A percentile compares a stretch with the other conserved stretches of the same genome.
These are phyloP conservation scores for Penicillium olsonii DNA, from an alignment of 2,329 filamentous ascomycete genomes.

Conservation along the genomic window DNA sequence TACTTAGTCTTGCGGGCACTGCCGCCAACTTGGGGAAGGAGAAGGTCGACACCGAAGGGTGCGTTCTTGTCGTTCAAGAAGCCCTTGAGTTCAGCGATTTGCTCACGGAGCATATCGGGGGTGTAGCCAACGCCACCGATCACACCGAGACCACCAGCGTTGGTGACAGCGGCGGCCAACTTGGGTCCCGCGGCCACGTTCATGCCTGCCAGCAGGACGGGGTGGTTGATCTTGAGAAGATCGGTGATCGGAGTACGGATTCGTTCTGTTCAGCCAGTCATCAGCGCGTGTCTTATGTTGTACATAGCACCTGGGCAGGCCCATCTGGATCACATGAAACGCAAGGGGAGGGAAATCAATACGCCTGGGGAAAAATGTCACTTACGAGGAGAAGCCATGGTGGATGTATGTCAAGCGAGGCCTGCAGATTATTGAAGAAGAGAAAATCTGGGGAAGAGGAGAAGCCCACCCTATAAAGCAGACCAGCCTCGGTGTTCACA, in stretches of 20 bases:
- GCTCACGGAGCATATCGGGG: conserved; percentile 93
- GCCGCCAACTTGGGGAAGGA: conserved; percentile 92
- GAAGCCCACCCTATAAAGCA: conserved; percentile 20
- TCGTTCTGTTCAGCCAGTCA: conserved; percentile 61
- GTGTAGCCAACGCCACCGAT: conserved; percentile 92
- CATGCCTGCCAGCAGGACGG: conserved; percentile 94
- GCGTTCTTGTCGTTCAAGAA: conserved; percentile 87
- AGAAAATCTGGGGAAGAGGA: conserved; percentile 22
- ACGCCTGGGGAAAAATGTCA: conserved; percentile 15
- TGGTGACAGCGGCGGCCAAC: conserved; percentile 94
- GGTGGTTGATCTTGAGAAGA: conserved; percentile 97
- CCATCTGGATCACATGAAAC: conserved; percentile 20
- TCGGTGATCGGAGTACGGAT: conserved; percentile 91
- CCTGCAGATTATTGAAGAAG: conserved; percentile 9
- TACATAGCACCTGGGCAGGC: no score
- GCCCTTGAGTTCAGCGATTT: conserved; percentile 91
- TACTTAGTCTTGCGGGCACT: conserved; percentile 93
- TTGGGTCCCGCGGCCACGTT: conserved; percentile 97
- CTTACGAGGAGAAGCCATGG: conserved; percentile 81
- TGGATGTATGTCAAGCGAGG: conserved; percentile 13
- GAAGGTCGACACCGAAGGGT: conserved; percentile 90
- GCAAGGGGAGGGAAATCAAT: conserved; percentile 9
- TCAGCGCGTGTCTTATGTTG: conserved; percentile 21
- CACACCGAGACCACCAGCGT: conserved; percentile 93
- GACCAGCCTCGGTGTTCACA: conserved; percentile 19